Conservation (phyloP, 148 eudicot species). For the Chenopodium suecicum region DNA sequence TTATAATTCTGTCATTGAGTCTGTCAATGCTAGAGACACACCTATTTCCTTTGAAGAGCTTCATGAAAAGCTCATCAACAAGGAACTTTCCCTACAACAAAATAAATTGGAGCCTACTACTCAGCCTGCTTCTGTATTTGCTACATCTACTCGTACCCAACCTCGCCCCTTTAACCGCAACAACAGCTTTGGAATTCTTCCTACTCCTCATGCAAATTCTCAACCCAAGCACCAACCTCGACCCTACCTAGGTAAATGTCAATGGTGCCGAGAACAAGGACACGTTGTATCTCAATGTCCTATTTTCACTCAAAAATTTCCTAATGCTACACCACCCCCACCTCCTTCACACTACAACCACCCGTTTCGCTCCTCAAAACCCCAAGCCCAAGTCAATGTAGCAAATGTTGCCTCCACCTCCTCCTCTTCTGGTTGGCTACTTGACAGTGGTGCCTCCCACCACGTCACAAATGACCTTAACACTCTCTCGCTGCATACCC, state of each 20-base stretch:
- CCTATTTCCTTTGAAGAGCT: neutral
- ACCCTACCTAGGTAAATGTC: neutral
- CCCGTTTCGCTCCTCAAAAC: no score
- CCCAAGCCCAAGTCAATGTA: no score
- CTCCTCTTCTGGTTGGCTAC: no score
- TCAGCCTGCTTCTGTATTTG: neutral
- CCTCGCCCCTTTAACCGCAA: neutral
- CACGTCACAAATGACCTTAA: no score
- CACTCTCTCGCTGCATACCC: no score
- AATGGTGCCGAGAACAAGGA: slow-evolving; percentile 1
- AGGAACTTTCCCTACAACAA: neutral
- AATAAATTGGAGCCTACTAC: neutral
- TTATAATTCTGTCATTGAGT: no score
- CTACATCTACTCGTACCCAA: neutral
- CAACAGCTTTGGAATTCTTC: neutral
- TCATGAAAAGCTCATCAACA: neutral
- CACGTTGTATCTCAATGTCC: neutral
- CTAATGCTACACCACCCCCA: neutral
- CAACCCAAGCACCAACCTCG: neutral
- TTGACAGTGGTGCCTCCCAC: no score
- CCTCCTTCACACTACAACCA: no score
- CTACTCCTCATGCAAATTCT: neutral
- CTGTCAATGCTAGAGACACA: no score
- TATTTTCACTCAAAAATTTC: neutral
- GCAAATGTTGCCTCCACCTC: no score